These are phyloP conservation scores for Penicillium sp. DNA, from an alignment of 2,329 filamentous ascomycete genomes.

Conservation along the genomic window DNA sequence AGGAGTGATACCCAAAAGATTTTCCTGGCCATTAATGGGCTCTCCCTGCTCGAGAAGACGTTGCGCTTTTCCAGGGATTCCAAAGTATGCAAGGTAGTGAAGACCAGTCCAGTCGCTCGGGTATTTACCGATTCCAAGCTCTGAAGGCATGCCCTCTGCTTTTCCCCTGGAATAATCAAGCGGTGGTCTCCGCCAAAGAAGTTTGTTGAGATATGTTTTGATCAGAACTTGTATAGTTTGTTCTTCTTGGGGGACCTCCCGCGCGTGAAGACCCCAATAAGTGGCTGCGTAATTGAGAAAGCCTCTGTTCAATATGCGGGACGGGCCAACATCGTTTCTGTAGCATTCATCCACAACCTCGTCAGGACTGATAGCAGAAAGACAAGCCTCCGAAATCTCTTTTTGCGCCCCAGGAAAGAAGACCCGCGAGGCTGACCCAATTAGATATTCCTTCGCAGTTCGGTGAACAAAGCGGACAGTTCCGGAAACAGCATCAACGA, in stretches of 20 bases:
- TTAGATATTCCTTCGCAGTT: slow-evolving; percentile 32
- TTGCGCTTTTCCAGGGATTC: slow-evolving; percentile 23
- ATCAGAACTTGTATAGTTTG: slow-evolving; percentile 31
- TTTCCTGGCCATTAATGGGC: slow-evolving; percentile 25
- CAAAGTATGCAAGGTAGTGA: slow-evolving; percentile 31
- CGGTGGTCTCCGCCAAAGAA: slow-evolving; percentile 31
- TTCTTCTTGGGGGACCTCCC: slow-evolving; percentile 29
- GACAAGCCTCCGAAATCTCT: slow-evolving; percentile 30
- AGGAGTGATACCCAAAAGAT: slow-evolving; percentile 24
- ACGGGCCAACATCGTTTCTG: slow-evolving; percentile 6
- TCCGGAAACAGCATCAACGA: slow-evolving; percentile 24
- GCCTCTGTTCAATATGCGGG: slow-evolving; percentile 10
- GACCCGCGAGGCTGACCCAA: slow-evolving; percentile 25
- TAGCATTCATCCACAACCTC: slow-evolving; percentile 36
- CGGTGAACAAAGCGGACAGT: slow-evolving; percentile 30
- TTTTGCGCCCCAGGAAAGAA: slow-evolving; percentile 31
- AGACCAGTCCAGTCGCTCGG: slow-evolving; percentile 29
- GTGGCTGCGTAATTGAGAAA: slow-evolving; percentile 28
- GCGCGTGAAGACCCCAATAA: slow-evolving; percentile 32
- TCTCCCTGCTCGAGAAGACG: slow-evolving; percentile 28
- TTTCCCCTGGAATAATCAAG: slow-evolving; percentile 3
- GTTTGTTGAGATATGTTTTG: slow-evolving; percentile 34
- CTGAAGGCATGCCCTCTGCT: slow-evolving; percentile 14
- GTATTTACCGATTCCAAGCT: slow-evolving; percentile 29
- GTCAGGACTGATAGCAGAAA: slow-evolving; percentile 27